Conservation (phyloP, 2,329 filamentous ascomycete genomes). For the Helotiales sp. region DNA sequence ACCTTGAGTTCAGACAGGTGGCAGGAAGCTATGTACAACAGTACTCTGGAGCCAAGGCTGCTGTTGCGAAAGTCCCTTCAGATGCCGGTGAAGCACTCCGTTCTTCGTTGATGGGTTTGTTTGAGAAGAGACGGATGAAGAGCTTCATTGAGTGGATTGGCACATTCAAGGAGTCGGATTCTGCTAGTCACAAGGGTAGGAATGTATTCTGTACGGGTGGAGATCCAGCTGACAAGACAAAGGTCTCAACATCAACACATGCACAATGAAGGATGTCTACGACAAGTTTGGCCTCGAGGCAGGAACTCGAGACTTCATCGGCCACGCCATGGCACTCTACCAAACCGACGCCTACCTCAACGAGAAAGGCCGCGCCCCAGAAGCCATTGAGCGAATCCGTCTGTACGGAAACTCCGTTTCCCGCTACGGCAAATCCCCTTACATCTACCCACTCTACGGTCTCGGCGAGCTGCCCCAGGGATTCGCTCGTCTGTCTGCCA, state of each 20-base stretch:
- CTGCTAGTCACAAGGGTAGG: slow-evolving; percentile 87
- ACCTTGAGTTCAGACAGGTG: slow-evolving; percentile 93
- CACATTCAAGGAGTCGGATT: slow-evolving; percentile 80
- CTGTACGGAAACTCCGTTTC: slow-evolving; percentile 98
- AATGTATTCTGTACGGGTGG: slow-evolving; percentile 21
- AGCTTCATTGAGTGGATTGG: slow-evolving; percentile 96
- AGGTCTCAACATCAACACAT: slow-evolving; percentile 80
- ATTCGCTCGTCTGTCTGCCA: slow-evolving; percentile 95
- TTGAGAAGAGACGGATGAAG: slow-evolving; percentile 97
- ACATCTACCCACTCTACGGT: slow-evolving; percentile 98
- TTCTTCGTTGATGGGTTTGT: slow-evolving; percentile 94
- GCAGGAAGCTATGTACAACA: slow-evolving; percentile 97
- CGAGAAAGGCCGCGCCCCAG: slow-evolving; percentile 73
- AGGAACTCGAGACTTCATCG: slow-evolving; percentile 91
- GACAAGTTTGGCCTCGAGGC: slow-evolving; percentile 95
- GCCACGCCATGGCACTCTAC: slow-evolving; percentile 97
- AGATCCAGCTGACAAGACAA: slow-evolving; percentile 34
- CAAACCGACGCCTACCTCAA: slow-evolving; percentile 87
- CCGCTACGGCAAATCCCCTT: slow-evolving; percentile 96
- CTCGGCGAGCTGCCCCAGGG: slow-evolving; percentile 96
- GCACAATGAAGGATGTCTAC: slow-evolving; percentile 97
- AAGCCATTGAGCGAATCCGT: slow-evolving; percentile 88
- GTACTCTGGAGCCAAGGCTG: slow-evolving; percentile 79
- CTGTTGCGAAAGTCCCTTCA: slow-evolving; percentile 94
- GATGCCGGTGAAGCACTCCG: slow-evolving; percentile 88